Evolutionary conservation across 2,329 filamentous ascomycete genomes (phyloP).

Genomic region (Colletotrichum orchidophilum): DNA sequence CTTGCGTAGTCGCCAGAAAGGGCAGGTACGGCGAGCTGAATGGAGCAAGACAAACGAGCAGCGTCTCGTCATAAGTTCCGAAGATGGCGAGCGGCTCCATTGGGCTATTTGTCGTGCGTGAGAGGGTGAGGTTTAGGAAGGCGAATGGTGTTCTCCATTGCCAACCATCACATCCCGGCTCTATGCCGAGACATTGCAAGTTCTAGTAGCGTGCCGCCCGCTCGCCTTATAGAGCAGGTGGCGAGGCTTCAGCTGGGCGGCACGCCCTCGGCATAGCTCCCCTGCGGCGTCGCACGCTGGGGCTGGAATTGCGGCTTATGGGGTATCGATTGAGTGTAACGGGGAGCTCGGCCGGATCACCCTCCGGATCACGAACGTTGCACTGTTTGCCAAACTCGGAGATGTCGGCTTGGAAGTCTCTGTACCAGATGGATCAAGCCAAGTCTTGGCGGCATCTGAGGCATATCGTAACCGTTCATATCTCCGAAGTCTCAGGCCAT

Average conservation of each 20-base stretch:
- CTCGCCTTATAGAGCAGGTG: background rate
- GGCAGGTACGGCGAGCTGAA: background rate
- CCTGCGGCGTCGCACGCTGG: background rate
- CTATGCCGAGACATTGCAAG: background rate
- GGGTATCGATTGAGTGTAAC: background rate
- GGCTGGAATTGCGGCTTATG: background rate
- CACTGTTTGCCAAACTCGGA: background rate
- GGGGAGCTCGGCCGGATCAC: background rate
- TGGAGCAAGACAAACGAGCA: background rate
- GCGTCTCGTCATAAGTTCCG: background rate
- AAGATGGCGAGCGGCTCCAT: background rate
- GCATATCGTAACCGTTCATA: background rate
- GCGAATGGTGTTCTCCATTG: background rate
- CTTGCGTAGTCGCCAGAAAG: background rate
- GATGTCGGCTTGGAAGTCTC: background rate
- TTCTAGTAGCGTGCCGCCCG: background rate
- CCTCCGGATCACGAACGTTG: background rate
- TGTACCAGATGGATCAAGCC: background rate
- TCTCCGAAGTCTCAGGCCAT: background rate
- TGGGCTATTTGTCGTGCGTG: background rate
- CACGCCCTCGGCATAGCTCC: conserved; percentile 12
- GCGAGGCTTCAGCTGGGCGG: background rate
- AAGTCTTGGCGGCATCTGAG: background rate
- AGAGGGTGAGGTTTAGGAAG: background rate
- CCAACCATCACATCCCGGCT: background rate